phyloP scores from a whole-genome alignment of 768 basidiomycete species.

The Cyclocybe aegerita region DNA sequence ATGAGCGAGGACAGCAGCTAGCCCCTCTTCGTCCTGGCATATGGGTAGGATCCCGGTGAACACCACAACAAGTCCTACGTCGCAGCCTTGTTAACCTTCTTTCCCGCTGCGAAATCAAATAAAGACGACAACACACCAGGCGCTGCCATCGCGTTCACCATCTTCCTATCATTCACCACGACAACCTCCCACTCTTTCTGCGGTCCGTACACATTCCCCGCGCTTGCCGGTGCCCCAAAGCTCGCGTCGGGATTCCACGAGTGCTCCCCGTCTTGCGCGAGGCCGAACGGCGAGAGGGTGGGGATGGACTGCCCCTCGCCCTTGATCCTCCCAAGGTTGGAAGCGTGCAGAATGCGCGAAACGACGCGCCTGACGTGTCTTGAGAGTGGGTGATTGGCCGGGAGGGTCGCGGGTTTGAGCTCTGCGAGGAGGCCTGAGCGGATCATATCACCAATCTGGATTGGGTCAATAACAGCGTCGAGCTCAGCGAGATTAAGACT shows the following conservation, averaged over 20 bases:
- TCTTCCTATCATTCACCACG: slow-evolving; percentile 61
- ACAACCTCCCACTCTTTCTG: slow-evolving; percentile 64
- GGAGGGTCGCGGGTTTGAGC: slow-evolving; percentile 56
- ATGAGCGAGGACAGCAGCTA: slow-evolving; percentile 84
- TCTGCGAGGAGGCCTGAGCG: slow-evolving; percentile 48
- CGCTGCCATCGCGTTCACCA: slow-evolving; percentile 76
- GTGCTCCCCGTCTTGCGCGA: slow-evolving; percentile 18
- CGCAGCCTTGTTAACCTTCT: not conserved
- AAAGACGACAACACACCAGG: slow-evolving; percentile 49
- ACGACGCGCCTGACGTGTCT: slow-evolving; percentile 71
- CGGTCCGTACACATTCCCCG: slow-evolving; percentile 28
- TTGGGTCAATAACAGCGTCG: not conserved
- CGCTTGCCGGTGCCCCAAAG: slow-evolving; percentile 17
- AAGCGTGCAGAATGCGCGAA: slow-evolving; percentile 63
- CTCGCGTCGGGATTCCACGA: slow-evolving; percentile 35
- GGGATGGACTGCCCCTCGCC: slow-evolving; percentile 22
- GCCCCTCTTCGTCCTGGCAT: slow-evolving; percentile 72
- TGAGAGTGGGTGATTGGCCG: slow-evolving; percentile 64
- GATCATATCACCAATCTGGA: slow-evolving; percentile 41
- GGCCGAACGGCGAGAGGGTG: slow-evolving; percentile 20
- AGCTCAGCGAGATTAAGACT: slow-evolving; percentile 10
- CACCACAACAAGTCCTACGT: slow-evolving; percentile 71
- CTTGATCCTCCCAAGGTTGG: slow-evolving; percentile 65
- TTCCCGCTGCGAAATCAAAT: not conserved
- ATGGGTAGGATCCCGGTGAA: slow-evolving; percentile 88